Conservation (phyloP, 2,329 filamentous ascomycete species). For the Triangularia setosa region DNA sequence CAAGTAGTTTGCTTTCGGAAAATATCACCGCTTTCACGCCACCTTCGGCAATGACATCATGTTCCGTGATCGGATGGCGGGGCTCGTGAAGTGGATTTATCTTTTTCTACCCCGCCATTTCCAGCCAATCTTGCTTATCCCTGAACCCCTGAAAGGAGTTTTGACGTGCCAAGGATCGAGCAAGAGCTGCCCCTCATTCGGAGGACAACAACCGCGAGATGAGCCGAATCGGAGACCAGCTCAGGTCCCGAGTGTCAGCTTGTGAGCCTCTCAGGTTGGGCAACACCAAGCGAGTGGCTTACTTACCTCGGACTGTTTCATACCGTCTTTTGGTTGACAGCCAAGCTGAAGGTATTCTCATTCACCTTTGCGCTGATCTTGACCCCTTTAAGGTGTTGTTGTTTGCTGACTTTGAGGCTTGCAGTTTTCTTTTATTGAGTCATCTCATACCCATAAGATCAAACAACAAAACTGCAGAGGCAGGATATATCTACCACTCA, state of each 20-base stretch:
- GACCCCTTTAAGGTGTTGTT: background rate
- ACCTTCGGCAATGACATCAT: constrained; percentile 2
- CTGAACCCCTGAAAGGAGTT: background rate
- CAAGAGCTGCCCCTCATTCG: background rate
- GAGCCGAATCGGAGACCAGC: background rate
- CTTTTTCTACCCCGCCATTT: background rate
- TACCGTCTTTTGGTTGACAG: background rate
- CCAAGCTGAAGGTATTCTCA: background rate
- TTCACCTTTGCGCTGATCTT: background rate
- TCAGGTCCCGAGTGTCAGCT: background rate
- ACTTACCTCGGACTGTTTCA: background rate
- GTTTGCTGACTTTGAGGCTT: background rate
- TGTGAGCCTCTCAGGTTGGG: background rate
- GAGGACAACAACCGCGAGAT: background rate
- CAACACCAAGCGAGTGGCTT: background rate
- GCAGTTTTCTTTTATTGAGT: background rate
- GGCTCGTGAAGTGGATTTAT: background rate
- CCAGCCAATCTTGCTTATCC: constrained; percentile 1
- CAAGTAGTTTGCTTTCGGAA: background rate
- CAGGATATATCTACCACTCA: background rate
- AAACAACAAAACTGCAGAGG: background rate
- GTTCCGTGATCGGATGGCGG: constrained; percentile 3
- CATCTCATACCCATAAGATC: background rate
- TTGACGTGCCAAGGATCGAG: background rate
- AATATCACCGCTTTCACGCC: background rate